Evolutionary conservation across 202 grass and related monocot species (phyloP), one percentile per base, ranked within the genome.

Genomic region (Hordeum pubiflorum): DNA sequence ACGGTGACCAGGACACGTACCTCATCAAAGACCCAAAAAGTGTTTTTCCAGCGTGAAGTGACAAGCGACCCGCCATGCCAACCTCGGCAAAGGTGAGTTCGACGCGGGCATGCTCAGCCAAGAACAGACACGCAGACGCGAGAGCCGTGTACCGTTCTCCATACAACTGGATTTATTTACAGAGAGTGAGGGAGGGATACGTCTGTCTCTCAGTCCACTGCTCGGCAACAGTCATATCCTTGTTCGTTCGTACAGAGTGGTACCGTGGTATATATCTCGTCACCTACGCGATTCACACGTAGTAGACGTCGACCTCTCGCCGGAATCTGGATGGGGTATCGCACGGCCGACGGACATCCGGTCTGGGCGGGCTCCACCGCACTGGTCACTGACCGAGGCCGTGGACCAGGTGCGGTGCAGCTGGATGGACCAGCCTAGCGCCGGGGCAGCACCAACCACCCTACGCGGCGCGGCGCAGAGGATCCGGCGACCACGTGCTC

Each of bases 401-500:
- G 44, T 50, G 44, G 44, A 50, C 44, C 44, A 50, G 13, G 44
- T 48, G 44, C 44, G 5, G 14, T 38, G 9, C 15, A 38, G n/a
- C 33, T 38, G 36, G n/a, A 8, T 10, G 18, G 7, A 5, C 33
- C 64, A 10, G 63, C 7, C 17, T 33, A 68, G 31, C 10, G 39
- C 0, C 74, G 13, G 31, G 31, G 48, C 26, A 55, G 2, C 27
- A 17, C 2, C 3, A 3, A 29, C 60, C 62, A 12, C 27, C 21
- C 2, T 0, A 18, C 0, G 21, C 7, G n/a, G 17, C 22, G 4
- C 0, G 5, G 75, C 72, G 59, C 60, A 82, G 87, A 79, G 59
- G 57, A 86, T 89, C 83, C 79, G 0, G 5, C 32, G 36, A n/a
- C 79, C 87, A 86, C 87, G 79, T 89, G 87, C 68, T 59, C 18